A percentile compares a stretch with the other conserved stretches of the same genome.
These are phyloP conservation scores for Cadophora gregata DNA, from an alignment of 2,329 filamentous ascomycete genomes.

Conservation along the genomic window DNA sequence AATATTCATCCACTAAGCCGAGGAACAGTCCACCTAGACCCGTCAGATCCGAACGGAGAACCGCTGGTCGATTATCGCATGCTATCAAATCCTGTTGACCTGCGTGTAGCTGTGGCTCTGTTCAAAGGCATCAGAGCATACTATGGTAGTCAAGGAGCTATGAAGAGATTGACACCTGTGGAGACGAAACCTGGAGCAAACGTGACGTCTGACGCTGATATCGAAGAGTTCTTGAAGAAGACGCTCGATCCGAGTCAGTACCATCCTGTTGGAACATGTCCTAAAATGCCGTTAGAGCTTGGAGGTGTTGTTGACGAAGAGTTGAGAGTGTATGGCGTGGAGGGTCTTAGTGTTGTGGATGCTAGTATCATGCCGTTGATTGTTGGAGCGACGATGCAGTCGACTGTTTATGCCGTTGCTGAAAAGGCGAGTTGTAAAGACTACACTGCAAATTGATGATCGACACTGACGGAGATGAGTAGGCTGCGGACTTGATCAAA, in stretches of 20 bases:
- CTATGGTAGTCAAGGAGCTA: conserved; percentile 34
- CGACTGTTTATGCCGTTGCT: conserved; percentile 16
- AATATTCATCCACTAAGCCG: conserved; percentile 43
- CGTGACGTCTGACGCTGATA: conserved; percentile 37
- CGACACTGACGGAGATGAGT: background rate
- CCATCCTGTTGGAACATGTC: conserved; percentile 46
- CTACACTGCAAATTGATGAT: background rate
- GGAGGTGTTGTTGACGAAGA: conserved; percentile 32
- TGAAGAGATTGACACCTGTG: conserved; percentile 40
- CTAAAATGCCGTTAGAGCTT: conserved; percentile 27
- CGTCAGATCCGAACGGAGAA: conserved; percentile 36
- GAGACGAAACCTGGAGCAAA: conserved; percentile 43
- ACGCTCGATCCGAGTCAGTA: conserved; percentile 45
- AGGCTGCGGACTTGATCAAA: conserved; percentile 21
- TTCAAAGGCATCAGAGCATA: background rate
- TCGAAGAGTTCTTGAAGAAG: conserved; percentile 39
- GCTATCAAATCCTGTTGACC: conserved; percentile 46
- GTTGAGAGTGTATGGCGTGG: conserved; percentile 31
- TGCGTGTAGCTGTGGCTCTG: conserved; percentile 42
- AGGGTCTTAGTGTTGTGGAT: conserved; percentile 26
- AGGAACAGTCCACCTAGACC: conserved; percentile 44
- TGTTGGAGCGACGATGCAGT: background rate
- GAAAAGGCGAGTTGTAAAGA: conserved; percentile 11
- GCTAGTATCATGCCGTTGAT: conserved; percentile 7
- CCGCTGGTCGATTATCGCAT: conserved; percentile 47